Conservation (phyloP, 768 basidiomycete genomes). For the Strobilomyces dryophilus region DNA sequence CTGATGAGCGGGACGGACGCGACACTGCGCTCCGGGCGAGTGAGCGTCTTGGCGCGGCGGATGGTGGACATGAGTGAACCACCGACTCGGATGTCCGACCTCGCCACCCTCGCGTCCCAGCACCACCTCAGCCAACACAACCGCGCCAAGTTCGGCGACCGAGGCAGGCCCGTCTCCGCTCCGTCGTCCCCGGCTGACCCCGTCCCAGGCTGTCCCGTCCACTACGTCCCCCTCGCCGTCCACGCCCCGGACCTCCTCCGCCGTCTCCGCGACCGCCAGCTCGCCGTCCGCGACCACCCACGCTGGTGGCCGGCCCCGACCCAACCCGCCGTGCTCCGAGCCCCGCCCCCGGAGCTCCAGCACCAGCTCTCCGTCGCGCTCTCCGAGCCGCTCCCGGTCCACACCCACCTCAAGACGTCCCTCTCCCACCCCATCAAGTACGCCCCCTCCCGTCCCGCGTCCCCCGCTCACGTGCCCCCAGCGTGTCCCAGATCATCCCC, state of each 20-base stretch:
- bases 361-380: slow-evolving; percentile 54
- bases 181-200: background rate
- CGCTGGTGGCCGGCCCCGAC: no score
- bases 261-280: slow-evolving; percentile 51
- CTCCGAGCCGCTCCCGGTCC: slow-evolving; percentile 34
- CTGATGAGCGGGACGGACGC: slow-evolving; percentile 94
- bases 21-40: slow-evolving; percentile 90
- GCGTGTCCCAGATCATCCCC: slow-evolving; percentile 57
- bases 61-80: slow-evolving; percentile 44
- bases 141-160: slow-evolving; percentile 59
- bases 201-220: slow-evolving; percentile 46
- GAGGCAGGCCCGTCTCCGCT: slow-evolving; percentile 17
- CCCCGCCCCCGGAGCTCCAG: slow-evolving; percentile 34
- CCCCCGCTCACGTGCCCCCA: slow-evolving; percentile 17
- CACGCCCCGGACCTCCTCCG: slow-evolving; percentile 55
- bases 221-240: slow-evolving; percentile 61
- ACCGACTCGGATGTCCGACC: slow-evolving; percentile 9
- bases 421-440: slow-evolving; percentile 83
- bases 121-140: slow-evolving; percentile 73
- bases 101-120: slow-evolving; percentile 63
- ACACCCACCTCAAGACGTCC: slow-evolving; percentile 57
- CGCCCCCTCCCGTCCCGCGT: slow-evolving; percentile 17
- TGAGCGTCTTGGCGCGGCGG: slow-evolving; percentile 92
- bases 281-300: no score
- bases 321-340: no score